Conservation (phyloP, 805 yeast species). For the Suhomyces sp. region DNA sequence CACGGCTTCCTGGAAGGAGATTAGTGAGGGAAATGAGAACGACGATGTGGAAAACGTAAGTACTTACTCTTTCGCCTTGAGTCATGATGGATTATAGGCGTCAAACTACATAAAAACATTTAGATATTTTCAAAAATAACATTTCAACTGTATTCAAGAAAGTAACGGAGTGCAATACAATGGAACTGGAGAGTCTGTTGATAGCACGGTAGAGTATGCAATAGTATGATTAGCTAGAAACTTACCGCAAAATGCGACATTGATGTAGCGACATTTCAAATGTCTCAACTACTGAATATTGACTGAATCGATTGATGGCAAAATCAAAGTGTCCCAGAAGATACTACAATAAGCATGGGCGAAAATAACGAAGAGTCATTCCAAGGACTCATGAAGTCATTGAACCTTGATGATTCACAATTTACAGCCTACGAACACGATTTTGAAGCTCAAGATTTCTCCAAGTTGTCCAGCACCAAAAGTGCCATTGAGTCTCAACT, state of each 20-base stretch:
- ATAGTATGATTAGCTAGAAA: too few relatives aligned
- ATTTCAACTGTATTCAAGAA: too few relatives aligned
- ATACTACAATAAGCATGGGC: background rate
- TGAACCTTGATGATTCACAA: constrained; percentile 24
- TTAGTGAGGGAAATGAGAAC: constrained; percentile 47
- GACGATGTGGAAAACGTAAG: constrained; percentile 43
- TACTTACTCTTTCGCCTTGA: constrained; percentile 41
- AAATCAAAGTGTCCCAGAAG: background rate
- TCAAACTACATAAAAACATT: background rate
- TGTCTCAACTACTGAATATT: background rate
- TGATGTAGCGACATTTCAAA: background rate
- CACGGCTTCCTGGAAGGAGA: constrained; percentile 63
- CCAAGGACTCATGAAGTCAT: constrained; percentile 25
- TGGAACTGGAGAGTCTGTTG: too few relatives aligned
- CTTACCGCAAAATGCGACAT: background rate
- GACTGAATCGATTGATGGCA: background rate
- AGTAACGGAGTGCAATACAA: too few relatives aligned
- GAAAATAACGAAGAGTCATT: constrained; percentile 11
- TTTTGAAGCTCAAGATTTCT: constrained; percentile 15
- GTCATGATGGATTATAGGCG: constrained; percentile 15
- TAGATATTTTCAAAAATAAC: too few relatives aligned
- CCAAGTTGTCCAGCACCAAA: constrained; percentile 30
- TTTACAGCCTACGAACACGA: constrained; percentile 19
- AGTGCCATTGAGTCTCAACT: constrained; percentile 36
- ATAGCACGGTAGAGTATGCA: too few relatives aligned